Percentiles rank a stretch among this genome's conserved stretches.
phyloP scores from a whole-genome alignment of 2,329 filamentous ascomycete species.

The Torrubiellomyces zombiae region DNA sequence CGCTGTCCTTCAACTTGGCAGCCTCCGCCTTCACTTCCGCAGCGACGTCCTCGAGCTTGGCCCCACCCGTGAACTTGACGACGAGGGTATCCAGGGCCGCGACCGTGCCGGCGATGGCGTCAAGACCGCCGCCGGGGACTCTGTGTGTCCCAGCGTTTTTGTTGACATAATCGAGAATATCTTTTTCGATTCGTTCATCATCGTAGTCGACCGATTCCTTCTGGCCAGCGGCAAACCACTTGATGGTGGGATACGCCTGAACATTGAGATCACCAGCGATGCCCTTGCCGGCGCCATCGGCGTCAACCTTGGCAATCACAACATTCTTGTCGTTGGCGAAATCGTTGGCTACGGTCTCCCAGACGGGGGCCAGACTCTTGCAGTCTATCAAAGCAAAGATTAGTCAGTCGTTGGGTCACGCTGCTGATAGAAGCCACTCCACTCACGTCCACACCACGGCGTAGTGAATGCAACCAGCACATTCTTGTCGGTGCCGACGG shows the following conservation, averaged over 20 bases:
- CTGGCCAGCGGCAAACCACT: slow-evolving; percentile 84
- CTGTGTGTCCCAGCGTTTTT: slow-evolving; percentile 79
- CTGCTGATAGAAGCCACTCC: no score
- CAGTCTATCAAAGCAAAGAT: slow-evolving; percentile 82
- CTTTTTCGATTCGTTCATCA: slow-evolving; percentile 59
- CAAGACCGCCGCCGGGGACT: slow-evolving; percentile 60
- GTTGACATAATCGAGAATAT: slow-evolving; percentile 71
- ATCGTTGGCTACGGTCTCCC: slow-evolving; percentile 73
- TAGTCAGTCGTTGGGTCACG: slow-evolving; percentile 2
- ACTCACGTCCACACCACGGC: slow-evolving; percentile 95
- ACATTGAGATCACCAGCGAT: slow-evolving; percentile 63
- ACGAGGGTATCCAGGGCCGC: slow-evolving; percentile 62
- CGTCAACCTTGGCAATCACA: slow-evolving; percentile 87
- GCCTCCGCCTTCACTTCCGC: slow-evolving; percentile 59
- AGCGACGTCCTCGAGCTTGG: slow-evolving; percentile 44
- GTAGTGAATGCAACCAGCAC: slow-evolving; percentile 94
- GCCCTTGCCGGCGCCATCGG: slow-evolving; percentile 70
- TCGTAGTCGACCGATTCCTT: slow-evolving; percentile 55
- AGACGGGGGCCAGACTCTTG: slow-evolving; percentile 81
- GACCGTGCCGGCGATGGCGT: slow-evolving; percentile 67
- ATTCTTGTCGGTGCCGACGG: slow-evolving; percentile 71
- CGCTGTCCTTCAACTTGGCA: slow-evolving; percentile 42
- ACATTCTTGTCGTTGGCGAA: slow-evolving; percentile 66
- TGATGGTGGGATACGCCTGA: slow-evolving; percentile 86
- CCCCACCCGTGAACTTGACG: slow-evolving; percentile 51